These are phyloP conservation scores for Prototheca wickerhamii DNA, from an alignment of 163 green algal genomes.

Conservation along the genomic window DNA sequence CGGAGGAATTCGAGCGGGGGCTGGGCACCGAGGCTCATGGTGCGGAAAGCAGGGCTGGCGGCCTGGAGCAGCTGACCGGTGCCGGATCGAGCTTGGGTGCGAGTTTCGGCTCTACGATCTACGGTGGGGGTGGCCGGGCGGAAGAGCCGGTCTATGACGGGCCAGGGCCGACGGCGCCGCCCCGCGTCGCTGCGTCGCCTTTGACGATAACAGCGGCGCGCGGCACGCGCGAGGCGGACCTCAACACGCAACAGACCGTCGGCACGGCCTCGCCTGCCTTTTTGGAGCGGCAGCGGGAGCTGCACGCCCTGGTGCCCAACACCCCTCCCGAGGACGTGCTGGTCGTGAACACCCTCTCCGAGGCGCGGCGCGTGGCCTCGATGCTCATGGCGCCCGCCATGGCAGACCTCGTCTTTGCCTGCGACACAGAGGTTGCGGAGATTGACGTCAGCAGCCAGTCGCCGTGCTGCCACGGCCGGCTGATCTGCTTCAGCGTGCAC, in stretches of 20 bases:
- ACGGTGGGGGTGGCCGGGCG: too few relatives aligned
- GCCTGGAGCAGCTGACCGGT: too few relatives aligned
- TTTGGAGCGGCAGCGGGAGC: neutral
- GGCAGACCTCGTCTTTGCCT: constrained; percentile 54
- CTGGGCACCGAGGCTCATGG: too few relatives aligned
- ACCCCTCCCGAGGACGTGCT: constrained; percentile 31
- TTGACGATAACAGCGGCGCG: too few relatives aligned
- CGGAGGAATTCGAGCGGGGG: too few relatives aligned
- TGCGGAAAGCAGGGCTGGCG: too few relatives aligned
- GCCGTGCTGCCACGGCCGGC: constrained; percentile 73
- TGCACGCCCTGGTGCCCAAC: constrained; percentile 4
- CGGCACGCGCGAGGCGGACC: neutral
- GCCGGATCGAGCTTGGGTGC: too few relatives aligned
- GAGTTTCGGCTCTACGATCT: too few relatives aligned
- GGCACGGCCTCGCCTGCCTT: neutral
- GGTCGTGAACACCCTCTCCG: constrained; percentile 36
- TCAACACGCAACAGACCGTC: neutral
- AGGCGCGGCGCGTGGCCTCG: constrained; percentile 28
- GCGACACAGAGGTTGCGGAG: constrained; percentile 80
- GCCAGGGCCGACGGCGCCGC: too few relatives aligned
- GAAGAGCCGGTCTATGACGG: too few relatives aligned
- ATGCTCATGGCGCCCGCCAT: constrained; percentile 22
- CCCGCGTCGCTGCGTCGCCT: too few relatives aligned
- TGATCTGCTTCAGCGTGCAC: constrained; percentile 90
- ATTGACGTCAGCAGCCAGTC: constrained; percentile 84